phyloP scores from a whole-genome alignment of 2,329 filamentous ascomycete genomes.

The Ophiostoma ulmi region DNA sequence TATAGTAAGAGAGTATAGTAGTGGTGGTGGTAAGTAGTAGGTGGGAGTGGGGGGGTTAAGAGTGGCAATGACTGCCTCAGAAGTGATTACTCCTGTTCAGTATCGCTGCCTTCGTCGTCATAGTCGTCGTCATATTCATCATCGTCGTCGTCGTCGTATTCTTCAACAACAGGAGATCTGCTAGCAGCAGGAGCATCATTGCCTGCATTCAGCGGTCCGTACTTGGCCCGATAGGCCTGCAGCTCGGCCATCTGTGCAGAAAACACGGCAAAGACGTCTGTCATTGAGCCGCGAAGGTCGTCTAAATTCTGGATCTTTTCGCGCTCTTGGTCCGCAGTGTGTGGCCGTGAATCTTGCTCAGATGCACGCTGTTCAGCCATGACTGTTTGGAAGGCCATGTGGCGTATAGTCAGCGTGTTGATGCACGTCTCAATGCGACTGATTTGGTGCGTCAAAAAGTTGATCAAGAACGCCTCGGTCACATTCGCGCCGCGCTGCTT shows the following conservation, averaged over 20 bases:
- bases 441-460: slow-evolving; percentile 91
- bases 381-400: slow-evolving; percentile 54
- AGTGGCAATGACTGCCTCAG: background rate
- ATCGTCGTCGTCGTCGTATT: slow-evolving; percentile 18
- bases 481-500: slow-evolving; percentile 70
- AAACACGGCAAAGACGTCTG: slow-evolving; percentile 60
- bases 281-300: slow-evolving; percentile 73
- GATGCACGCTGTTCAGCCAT: slow-evolving; percentile 2
- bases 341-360: background rate
- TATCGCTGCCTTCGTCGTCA: slow-evolving; percentile 34
- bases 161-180: slow-evolving; percentile 10
- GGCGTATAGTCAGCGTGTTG: slow-evolving; percentile 70
- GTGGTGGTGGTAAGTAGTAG: background rate
- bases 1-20: background rate
- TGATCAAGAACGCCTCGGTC: slow-evolving; percentile 79
- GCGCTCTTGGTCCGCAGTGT: background rate
- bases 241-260: slow-evolving; percentile 59
- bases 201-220: slow-evolving; percentile 40
- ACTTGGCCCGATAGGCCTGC: slow-evolving; percentile 53
- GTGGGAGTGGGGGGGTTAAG: background rate
- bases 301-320: slow-evolving; percentile 57
- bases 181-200: background rate
- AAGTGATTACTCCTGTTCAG: slow-evolving; percentile 33
- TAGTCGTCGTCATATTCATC: slow-evolving; percentile 19
- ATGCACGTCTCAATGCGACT: slow-evolving; percentile 91